Base-by-base conservation (phyloP, 2,329 filamentous ascomycete species). In the Cladophialophora yegresii region DNA sequence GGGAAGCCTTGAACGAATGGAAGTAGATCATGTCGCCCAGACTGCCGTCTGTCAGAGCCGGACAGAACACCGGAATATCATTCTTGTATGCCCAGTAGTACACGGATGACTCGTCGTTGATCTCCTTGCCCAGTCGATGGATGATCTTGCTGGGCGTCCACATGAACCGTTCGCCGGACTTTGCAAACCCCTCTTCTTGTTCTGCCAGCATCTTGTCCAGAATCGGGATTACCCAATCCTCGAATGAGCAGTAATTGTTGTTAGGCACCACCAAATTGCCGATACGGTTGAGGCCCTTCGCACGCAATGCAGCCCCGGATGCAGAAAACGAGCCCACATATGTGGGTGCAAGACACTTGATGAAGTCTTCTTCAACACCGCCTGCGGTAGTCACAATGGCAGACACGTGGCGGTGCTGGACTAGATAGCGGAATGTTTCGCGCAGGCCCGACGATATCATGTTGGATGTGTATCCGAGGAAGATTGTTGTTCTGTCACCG, bases 1-100 rank as follows among this genome's bases (percentile, higher is more conserved):
- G 93, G 1, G 91, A 93, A 0, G 91, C 80, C 76, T 93, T 95
- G 85, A 92, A 99, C 0, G 93, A 96, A 80, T 99, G 93, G 77
- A 99, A 98, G 79, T 97, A 98, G 47, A 99, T 83, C 95, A 99
- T 99, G 77, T 99, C 95, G 4, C 95, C 95, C 22, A 99, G 79
- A 71, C 91, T 96, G 20, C 95, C 95, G 74, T 99, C 95, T 0
- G 95, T 99, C 72, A 99, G 81, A 5, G 95, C 95, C 0, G 95
- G 95, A 74, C 93, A 98, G 81, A 99, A 99, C 16, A 99, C 89
- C 0, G 95, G 95, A 63, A 99, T 98, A 76, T 95, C 83, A 79
- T 99, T 98, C 80, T 93, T 95, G 80, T 90, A 96, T 0, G 93
- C 93, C 95, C 95, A 99, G 81, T 98, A 97, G 76, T 93, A 95